These are phyloP conservation scores for Mortierella sp. DNA, from an alignment of 371 early-diverging fungal genomes.

Conservation along the genomic window DNA sequence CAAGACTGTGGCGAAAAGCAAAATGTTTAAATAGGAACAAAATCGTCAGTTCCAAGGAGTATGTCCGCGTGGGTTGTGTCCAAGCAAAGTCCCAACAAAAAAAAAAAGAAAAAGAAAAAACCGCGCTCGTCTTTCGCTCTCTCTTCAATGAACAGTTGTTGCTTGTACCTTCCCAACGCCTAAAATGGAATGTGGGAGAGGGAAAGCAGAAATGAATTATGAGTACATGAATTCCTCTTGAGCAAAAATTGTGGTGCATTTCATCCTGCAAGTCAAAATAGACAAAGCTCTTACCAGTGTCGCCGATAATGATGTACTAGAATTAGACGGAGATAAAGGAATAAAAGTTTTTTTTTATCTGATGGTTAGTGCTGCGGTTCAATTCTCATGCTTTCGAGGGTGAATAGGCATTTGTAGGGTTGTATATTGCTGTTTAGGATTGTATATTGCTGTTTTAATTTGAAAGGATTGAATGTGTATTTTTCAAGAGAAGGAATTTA, in stretches of 20 bases:
- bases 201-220: not conserved
- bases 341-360: no score
- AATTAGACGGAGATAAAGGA: not conserved
- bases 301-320: slow-evolving; percentile 86
- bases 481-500: slow-evolving; percentile 16
- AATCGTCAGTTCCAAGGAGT: slow-evolving; percentile 4
- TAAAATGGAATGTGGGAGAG: slow-evolving; percentile 23
- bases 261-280: no score
- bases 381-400: not conserved
- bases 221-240: not conserved
- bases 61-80: not conserved
- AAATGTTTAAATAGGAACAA: not conserved
- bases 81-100: slow-evolving; percentile 3
- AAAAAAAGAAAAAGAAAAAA: not conserved
- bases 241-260: no score
- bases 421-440: not conserved
- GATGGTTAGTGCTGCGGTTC: slow-evolving; percentile 9
- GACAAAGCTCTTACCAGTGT: slow-evolving; percentile 70
- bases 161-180: slow-evolving; percentile 79
- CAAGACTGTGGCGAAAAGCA: slow-evolving; percentile 70
- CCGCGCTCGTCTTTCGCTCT: not conserved
- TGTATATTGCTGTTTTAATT: not conserved
- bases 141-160: not conserved
- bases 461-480: not conserved
- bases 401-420: not conserved